These are phyloP conservation scores for Trichaptum fuscoviolaceum DNA, from an alignment of 768 basidiomycete genomes.

Conservation along the genomic window DNA sequence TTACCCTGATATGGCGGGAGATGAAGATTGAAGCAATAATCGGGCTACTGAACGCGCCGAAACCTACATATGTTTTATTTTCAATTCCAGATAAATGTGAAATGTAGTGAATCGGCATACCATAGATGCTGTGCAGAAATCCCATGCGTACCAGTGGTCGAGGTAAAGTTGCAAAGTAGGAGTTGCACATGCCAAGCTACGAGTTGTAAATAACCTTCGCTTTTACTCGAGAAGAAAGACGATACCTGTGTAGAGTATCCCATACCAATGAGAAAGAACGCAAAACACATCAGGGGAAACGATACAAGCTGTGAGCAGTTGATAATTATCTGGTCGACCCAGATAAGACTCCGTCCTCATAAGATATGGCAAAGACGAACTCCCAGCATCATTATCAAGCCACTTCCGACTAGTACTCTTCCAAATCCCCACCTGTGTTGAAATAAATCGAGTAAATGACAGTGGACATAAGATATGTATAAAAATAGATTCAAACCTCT, in stretches of 20 bases:
- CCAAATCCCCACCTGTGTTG: slow-evolving; percentile 19
- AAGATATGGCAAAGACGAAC: slow-evolving; percentile 9
- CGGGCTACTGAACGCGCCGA: slow-evolving; percentile 13
- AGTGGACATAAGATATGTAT: not conserved
- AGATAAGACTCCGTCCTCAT: not conserved
- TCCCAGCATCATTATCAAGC: slow-evolving; percentile 18
- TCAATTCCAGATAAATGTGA: slow-evolving; percentile 18
- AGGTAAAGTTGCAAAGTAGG: slow-evolving; percentile 21
- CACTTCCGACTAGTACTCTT: slow-evolving; percentile 17
- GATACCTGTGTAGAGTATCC: slow-evolving; percentile 21
- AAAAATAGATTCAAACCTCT: not conserved
- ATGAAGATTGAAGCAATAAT: not conserved
- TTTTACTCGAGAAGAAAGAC: not conserved
- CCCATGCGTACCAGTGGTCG: slow-evolving; percentile 23
- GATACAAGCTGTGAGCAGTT: slow-evolving; percentile 21
- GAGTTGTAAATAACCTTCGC: not conserved
- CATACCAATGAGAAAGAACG: slow-evolving; percentile 21
- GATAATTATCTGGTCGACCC: slow-evolving; percentile 19
- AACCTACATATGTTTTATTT: slow-evolving; percentile 18
- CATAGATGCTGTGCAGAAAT: slow-evolving; percentile 22
- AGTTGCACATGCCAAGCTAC: slow-evolving; percentile 21
- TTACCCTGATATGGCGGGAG: not conserved
- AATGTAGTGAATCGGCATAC: slow-evolving; percentile 20
- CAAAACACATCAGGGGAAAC: slow-evolving; percentile 22
- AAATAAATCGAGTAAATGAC: slow-evolving; percentile 6